Percentiles rank a stretch among this genome's conserved stretches.
These are phyloP conservation scores for Nannochloris sp. DNA, from an alignment of 139 green algal genomes.

Conservation along the genomic window DNA sequence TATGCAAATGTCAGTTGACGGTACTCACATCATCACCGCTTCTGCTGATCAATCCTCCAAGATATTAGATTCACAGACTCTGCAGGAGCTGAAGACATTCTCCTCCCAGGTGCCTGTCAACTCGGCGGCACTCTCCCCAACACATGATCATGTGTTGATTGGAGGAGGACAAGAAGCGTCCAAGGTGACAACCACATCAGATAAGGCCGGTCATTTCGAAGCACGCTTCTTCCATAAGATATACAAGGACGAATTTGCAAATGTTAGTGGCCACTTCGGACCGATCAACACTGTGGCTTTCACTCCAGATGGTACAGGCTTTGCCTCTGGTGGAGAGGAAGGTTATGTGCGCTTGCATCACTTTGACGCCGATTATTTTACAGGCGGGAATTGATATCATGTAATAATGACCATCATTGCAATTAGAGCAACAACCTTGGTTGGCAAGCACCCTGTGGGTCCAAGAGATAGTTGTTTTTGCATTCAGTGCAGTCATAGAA, in stretches of 20 bases:
- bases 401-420: too few species aligned
- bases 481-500: too few species aligned
- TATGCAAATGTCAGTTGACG: slow-evolving; percentile 57
- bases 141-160: slow-evolving; percentile 87
- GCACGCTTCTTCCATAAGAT: slow-evolving; percentile 97
- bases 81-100: slow-evolving; percentile 91
- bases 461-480: too few species aligned
- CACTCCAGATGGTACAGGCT: slow-evolving; percentile 68
- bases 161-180: slow-evolving; percentile 80
- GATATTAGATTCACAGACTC: slow-evolving; percentile 69
- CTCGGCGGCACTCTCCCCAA: slow-evolving; percentile 78
- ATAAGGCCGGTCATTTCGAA: slow-evolving; percentile 88
- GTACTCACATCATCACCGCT: slow-evolving; percentile 88
- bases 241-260: slow-evolving; percentile 91
- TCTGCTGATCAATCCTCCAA: slow-evolving; percentile 87
- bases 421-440: too few species aligned
- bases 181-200: slow-evolving; percentile 80
- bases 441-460: too few species aligned
- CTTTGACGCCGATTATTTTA: slow-evolving; percentile 64
- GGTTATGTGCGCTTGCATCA: slow-evolving; percentile 96
- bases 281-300: slow-evolving; percentile 95
- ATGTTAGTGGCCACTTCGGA: slow-evolving; percentile 94
- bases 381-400: slow-evolving; percentile 1
- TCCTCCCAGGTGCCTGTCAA: slow-evolving; percentile 80
- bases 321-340: slow-evolving; percentile 81